phyloP scores from a whole-genome alignment of 2,329 filamentous ascomycete species.

The Sclerotinia borealis region DNA sequence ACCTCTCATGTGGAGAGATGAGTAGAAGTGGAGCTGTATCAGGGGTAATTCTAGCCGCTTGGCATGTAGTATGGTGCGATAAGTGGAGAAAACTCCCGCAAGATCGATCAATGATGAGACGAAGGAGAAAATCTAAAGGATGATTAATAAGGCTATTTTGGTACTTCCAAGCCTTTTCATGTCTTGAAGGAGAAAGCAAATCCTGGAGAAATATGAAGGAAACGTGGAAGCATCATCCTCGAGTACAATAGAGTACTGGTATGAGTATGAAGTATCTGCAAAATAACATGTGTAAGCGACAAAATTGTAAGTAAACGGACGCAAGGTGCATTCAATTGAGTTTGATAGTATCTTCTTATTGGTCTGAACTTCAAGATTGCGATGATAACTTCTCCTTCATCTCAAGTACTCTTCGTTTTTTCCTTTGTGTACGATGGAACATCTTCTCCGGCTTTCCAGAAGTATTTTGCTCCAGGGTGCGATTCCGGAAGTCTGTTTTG shows the following conservation, averaged over 20 bases:
- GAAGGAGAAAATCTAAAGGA: constrained; percentile 4
- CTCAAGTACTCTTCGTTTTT: background rate
- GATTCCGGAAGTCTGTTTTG: constrained; percentile 45
- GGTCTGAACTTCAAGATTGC: background rate
- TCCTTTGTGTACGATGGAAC: constrained; percentile 16
- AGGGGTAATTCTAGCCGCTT: background rate
- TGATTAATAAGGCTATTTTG: background rate
- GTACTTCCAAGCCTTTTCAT: background rate
- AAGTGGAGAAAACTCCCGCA: background rate
- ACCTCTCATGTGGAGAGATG: background rate
- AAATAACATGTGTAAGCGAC: background rate
- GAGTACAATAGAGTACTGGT: too few relatives aligned
- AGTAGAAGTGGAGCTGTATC: background rate
- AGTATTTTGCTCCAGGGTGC: constrained; percentile 42
- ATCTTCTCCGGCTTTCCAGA: constrained; percentile 34
- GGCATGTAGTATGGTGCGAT: background rate
- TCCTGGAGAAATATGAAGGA: background rate
- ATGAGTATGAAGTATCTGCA: background rate
- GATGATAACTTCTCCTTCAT: background rate
- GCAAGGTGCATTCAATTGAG: background rate
- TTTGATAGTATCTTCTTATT: background rate
- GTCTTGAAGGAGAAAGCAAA: background rate
- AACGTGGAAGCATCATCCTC: background rate
- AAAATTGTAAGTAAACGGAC: background rate
- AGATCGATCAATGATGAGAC: background rate